Conservation (phyloP, 176 grass and related monocot genomes). For the Ampelocalamus luodianensis region DNA sequence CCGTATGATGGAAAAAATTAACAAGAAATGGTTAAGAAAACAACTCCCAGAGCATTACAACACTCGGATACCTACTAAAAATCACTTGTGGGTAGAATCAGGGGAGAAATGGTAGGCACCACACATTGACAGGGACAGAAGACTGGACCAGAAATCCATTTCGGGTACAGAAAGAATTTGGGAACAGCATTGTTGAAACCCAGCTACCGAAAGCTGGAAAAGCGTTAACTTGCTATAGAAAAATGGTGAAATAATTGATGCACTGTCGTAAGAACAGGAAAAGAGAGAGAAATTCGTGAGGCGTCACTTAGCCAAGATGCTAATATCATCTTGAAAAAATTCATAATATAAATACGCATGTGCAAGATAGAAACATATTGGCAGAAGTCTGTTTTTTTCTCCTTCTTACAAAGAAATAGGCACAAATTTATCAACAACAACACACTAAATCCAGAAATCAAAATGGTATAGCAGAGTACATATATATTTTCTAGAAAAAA, state of each 20-base stretch:
- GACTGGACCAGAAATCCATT: slow-evolving; percentile 2
- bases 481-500: background rate
- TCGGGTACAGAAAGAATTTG: background rate
- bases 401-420: background rate
- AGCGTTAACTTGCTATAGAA: background rate
- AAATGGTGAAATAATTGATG: background rate
- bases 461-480: background rate
- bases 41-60: background rate
- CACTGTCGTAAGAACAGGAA: background rate
- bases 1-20: background rate
- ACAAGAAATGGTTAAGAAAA: background rate
- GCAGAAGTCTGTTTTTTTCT: background rate
- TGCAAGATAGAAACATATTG: background rate
- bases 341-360: background rate
- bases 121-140: slow-evolving; percentile 20
- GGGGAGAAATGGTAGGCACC: slow-evolving; percentile 8
- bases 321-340: background rate
- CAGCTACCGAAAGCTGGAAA: background rate
- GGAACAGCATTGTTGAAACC: background rate
- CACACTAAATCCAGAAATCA: background rate
- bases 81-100: slow-evolving; percentile 9
- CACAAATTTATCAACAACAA: background rate
- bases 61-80: background rate
- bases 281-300: background rate
- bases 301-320: background rate